Evolutionary conservation across 2,329 filamentous ascomycete genomes (phyloP), one percentile per base, ranked within the genome.

Genomic region (Phialophora chinensis): DNA sequence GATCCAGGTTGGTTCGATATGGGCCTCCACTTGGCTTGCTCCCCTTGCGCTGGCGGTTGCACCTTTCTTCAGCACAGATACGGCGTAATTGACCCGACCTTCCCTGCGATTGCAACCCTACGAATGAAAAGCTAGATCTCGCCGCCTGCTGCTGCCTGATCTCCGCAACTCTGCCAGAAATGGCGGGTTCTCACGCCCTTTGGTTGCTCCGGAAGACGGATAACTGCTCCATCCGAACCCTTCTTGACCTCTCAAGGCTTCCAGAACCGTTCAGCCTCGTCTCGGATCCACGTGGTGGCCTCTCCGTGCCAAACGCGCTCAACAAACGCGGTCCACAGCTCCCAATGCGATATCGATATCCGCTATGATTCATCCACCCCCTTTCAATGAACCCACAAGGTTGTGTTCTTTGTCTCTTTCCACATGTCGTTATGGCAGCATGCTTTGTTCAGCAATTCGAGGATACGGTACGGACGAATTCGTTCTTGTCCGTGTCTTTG

Each of bases 291-390:
- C 60, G 38, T 63, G 60, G 52, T 12, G 44, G n/a, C 20, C 23
- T 54, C n/a, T 58, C 33, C 55, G 33, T 53, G 60, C 49, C 60
- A 62, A 62, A 62, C 23, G 33, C 25, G 29, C 42, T 25, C 42
- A 59, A 58, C 59, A 53, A 53, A 25, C 27, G 38, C 49, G 56
- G 58, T 62, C 52, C 55, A 31, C 29, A 50, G 31, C 17, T 8
- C 29, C 27, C 53, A 33, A 60, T 65, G 54, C 62, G 62, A 65
- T 62, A 29, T 54, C 23, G 50, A 47, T 29, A 27, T 29, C 12
- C 31, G 23, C 63, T 42, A 54, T 62, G 63, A 62, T 62, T 56
- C 63, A 66, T 57, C 42, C 53, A 31, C 25, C 42, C 62, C 25
- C 33, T 47, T 62, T 56, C 38, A 58, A 31, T 25, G 60, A 55